These are phyloP conservation scores for Ramalina peruviana DNA, from an alignment of 495 filamentous ascomycete genomes.

Conservation along the genomic window DNA sequence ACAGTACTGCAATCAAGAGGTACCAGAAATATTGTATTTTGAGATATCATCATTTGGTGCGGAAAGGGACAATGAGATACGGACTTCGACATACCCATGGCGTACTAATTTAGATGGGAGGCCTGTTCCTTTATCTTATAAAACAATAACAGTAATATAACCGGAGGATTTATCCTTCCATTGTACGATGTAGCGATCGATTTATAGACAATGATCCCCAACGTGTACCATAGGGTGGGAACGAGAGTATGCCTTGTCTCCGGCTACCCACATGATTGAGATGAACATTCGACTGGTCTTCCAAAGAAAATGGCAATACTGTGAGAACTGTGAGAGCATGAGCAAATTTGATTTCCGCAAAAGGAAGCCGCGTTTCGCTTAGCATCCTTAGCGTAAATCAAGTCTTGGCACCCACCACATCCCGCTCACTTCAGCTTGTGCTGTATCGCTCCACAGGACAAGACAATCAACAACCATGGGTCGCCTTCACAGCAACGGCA, in stretches of 20 bases:
- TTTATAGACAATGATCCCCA: not conserved
- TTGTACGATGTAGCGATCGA: not conserved
- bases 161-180: not conserved
- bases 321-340: no score
- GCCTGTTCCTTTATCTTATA: not conserved
- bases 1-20: slow-evolving; percentile 47
- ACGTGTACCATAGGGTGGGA: not conserved
- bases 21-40: slow-evolving; percentile 43
- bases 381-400: not conserved
- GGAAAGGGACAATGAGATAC: slow-evolving; percentile 1
- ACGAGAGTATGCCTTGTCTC: no score
- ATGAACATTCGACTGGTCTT: not conserved
- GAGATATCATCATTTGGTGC: slow-evolving; percentile 32
- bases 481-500: slow-evolving; percentile 98
- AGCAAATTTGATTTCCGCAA: no score
- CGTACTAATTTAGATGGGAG: no score
- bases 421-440: not conserved
- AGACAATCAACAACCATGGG: slow-evolving; percentile 57
- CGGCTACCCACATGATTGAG: not conserved
- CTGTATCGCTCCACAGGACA: slow-evolving; percentile 5
- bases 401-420: slow-evolving; percentile 12
- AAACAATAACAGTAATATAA: slow-evolving; percentile 2
- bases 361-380: not conserved
- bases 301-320: not conserved
- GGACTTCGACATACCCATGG: not conserved